Evolutionary conservation across 2,329 filamentous ascomycete genomes (phyloP), one percentile per base, ranked within the genome.

Genomic region (Metarhizium humberi): DNA sequence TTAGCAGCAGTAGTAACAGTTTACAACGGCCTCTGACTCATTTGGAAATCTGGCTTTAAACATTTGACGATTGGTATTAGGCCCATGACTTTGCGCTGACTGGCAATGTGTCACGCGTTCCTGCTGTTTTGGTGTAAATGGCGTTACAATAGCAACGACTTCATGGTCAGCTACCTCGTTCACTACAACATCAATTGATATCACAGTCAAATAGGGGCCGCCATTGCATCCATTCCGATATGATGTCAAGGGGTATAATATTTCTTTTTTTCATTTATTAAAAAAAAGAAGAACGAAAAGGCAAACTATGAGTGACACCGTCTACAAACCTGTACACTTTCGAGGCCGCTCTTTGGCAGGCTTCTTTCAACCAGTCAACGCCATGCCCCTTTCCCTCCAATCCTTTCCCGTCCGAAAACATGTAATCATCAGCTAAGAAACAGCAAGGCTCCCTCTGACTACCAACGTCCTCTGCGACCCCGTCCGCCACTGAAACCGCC

Each of bases 391-490:
- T 34, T 30, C 50, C n/a, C 18, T 51, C 40, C 4, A 42, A 14
- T n/a, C 45, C 7, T 30, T 30, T 16, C 10, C 20, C 53, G n/a
- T 14, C 20, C 32, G 14, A 36, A 34, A 43, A 54, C 50, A 36
- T 36, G 16, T 20, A n/a, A 30, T 42, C 32, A 29, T 8, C 25
- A n/a, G 29, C 7, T 29, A 14, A 51, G 49, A 34, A 16, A 36
- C 14, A 34, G 10, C 14, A 48, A 38, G 32, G 46, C 29, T 42
- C 11, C 16, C 11, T 18, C 25, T 2, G 18, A n/a, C 52, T 61
- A 63, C 66, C 67, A 64, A 51, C 67, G 57, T 38, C 67, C 61
- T 40, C 67, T 55, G 18, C 66, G 67, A 30, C 70, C 67, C 36
- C 67, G 63, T 20, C 64, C 66, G 13, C 67, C 63, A 29, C 61